These are phyloP conservation scores for Neofusicoccum sp. DNA, from an alignment of 2,329 filamentous ascomycete genomes.

Conservation along the genomic window DNA sequence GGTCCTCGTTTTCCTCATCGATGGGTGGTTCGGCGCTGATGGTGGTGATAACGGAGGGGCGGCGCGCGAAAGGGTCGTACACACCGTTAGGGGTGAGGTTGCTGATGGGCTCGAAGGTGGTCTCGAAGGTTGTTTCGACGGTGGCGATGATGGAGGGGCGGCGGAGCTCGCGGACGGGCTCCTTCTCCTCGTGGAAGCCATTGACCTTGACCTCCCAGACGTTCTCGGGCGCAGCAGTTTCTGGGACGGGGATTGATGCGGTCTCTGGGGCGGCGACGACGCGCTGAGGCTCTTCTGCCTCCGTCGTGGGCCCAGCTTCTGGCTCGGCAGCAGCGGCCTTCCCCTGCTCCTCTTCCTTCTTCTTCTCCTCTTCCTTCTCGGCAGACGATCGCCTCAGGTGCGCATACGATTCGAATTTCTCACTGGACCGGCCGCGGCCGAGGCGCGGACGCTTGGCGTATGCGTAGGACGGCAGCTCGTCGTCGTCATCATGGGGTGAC, in stretches of 20 bases:
- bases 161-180: slow-evolving; percentile 3
- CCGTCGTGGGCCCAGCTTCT: not conserved
- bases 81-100: not conserved
- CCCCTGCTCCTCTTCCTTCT: slow-evolving; percentile 12
- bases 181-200: slow-evolving; percentile 7
- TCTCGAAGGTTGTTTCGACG: not conserved
- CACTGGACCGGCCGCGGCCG: slow-evolving; percentile 9
- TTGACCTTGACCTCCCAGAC: slow-evolving; percentile 1
- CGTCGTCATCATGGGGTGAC: not conserved
- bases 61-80: slow-evolving; percentile 2
- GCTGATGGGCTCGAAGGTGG: not conserved
- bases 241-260: not conserved
- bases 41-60: slow-evolving; percentile 8
- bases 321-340: slow-evolving; percentile 7
- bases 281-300: not conserved
- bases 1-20: slow-evolving; percentile 2
- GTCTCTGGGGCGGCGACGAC: not conserved
- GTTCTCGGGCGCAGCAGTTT: not conserved
- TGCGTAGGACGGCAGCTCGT: not conserved
- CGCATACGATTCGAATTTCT: slow-evolving; percentile 16
- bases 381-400: slow-evolving; percentile 1
- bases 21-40: slow-evolving; percentile 17
- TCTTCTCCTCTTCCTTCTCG: slow-evolving; percentile 3
- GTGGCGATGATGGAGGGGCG: slow-evolving; percentile 8
- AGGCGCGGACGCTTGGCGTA: slow-evolving; percentile 13